Conservation (phyloP, 192 early-diverging fungal genomes). For the Coemansia sp. region DNA sequence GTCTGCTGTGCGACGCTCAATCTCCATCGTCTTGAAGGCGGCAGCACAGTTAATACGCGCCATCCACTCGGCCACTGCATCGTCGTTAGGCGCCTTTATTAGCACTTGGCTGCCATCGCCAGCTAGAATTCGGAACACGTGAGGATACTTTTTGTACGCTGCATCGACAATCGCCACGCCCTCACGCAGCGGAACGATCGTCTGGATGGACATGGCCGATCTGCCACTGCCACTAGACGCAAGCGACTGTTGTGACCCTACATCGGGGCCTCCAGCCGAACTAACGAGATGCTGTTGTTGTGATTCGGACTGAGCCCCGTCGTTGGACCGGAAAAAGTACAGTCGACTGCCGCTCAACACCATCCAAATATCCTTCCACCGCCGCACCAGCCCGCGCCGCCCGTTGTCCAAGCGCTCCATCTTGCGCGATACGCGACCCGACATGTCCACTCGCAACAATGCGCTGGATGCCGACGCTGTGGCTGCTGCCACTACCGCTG, state of each 20-base stretch:
- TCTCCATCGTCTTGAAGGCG: slow-evolving; percentile 64
- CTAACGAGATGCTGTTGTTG: slow-evolving; percentile 20
- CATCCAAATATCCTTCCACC: slow-evolving; percentile 76
- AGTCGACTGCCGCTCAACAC: slow-evolving; percentile 76
- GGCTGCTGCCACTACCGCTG: not conserved
- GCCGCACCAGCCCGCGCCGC: slow-evolving; percentile 62
- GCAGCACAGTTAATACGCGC: slow-evolving; percentile 77
- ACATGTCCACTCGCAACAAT: slow-evolving; percentile 59
- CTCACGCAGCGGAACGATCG: slow-evolving; percentile 62
- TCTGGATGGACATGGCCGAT: slow-evolving; percentile 32
- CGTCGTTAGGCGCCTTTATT: slow-evolving; percentile 65
- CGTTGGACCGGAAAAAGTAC: slow-evolving; percentile 65
- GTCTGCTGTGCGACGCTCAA: slow-evolving; percentile 28
- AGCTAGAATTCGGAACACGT: slow-evolving; percentile 73
- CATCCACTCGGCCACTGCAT: slow-evolving; percentile 80
- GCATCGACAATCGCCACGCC: slow-evolving; percentile 70
- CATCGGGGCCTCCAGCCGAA: not conserved
- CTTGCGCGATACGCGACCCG: slow-evolving; percentile 71
- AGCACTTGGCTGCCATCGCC: slow-evolving; percentile 72
- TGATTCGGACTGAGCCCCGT: slow-evolving; percentile 54
- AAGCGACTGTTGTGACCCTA: not conserved
- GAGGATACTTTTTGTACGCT: slow-evolving; percentile 72
- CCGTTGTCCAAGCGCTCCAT: slow-evolving; percentile 67
- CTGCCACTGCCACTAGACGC: not conserved
- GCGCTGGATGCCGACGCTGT: slow-evolving; percentile 10